Evolutionary conservation across 75 land plant species (phyloP).

Genomic region (Cryptomeria japonica): DNA sequence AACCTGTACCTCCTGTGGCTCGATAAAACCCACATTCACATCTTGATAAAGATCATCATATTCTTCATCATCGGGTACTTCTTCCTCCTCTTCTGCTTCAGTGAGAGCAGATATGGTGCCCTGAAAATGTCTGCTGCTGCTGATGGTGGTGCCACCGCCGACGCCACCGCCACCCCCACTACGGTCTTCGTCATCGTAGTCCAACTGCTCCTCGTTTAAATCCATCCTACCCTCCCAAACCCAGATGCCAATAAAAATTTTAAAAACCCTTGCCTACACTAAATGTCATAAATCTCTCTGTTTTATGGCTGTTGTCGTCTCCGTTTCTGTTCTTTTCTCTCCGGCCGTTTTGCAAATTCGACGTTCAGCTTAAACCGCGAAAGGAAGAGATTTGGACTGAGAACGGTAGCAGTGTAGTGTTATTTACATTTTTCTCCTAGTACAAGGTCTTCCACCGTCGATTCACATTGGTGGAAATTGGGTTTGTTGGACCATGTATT

Average conservation of each 20-base stretch:
- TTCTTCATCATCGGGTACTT: background rate
- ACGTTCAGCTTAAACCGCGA: too few relatives aligned
- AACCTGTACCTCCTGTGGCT: background rate
- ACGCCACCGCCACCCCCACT: background rate
- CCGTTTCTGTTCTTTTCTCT: too few relatives aligned
- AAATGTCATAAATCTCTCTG: background rate
- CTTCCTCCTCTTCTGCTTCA: background rate
- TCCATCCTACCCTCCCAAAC: background rate
- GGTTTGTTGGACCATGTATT: too few relatives aligned
- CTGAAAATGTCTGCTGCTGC: background rate
- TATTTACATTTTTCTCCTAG: too few relatives aligned
- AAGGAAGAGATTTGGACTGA: too few relatives aligned
- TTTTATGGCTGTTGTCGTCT: too few relatives aligned
- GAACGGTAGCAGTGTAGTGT: too few relatives aligned
- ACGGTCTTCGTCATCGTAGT: background rate
- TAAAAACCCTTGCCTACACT: background rate
- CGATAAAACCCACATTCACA: constrained; percentile 1
- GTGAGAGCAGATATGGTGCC: background rate
- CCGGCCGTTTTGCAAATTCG: too few relatives aligned
- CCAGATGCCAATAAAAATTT: background rate
- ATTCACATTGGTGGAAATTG: too few relatives aligned
- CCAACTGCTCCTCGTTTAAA: background rate
- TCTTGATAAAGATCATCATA: background rate
- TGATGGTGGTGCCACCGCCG: background rate
- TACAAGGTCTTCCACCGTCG: too few relatives aligned